phyloP scores from a whole-genome alignment of 1,284 basidiomycete species.

The Peniophora sp. region DNA sequence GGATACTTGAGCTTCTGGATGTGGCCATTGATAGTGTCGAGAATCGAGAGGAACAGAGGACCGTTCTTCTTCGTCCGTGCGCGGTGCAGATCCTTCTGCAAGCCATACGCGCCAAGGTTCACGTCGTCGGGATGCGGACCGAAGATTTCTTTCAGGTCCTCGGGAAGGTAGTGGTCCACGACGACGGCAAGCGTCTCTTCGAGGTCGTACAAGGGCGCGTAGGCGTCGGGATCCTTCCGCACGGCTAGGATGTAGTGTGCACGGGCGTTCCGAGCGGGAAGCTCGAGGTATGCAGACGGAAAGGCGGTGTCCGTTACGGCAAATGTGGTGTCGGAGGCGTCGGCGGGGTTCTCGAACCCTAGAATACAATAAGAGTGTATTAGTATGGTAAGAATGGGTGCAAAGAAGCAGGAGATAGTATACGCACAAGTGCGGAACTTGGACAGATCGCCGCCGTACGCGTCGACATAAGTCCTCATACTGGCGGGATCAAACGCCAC shows the following conservation, averaged over 20 bases:
- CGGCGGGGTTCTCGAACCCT: conserved; percentile 61
- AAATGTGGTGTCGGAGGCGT: conserved; percentile 51
- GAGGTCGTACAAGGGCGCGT: conserved; percentile 69
- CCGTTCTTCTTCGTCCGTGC: conserved; percentile 59
- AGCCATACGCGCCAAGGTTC: conserved; percentile 11
- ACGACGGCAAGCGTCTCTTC: conserved; percentile 61
- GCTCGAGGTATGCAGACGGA: conserved; percentile 61
- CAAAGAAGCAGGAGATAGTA: conserved; percentile 14
- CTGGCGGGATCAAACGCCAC: too few relatives aligned
- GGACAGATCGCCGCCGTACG: conserved; percentile 22
- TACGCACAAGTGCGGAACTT: conserved; percentile 22
- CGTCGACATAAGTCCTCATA: conserved; percentile 1
- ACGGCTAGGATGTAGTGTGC: conserved; percentile 64
- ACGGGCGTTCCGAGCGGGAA: conserved; percentile 55
- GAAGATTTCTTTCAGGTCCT: conserved; percentile 7
- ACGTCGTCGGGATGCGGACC: conserved; percentile 12
- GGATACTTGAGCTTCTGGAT: conserved; percentile 60
- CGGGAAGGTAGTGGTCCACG: conserved; percentile 36
- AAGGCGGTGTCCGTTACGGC: conserved; percentile 48
- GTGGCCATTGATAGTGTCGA: conserved; percentile 49
- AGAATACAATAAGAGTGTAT: too few relatives aligned
- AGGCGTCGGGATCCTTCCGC: conserved; percentile 74
- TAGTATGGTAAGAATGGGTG: too few relatives aligned
- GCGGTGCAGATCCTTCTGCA: conserved; percentile 33
- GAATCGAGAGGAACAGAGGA: conserved; percentile 55